These are phyloP conservation scores for Ensete ventricosum DNA, from an alignment of 176 grass and related monocot species.

Conservation along the genomic window DNA sequence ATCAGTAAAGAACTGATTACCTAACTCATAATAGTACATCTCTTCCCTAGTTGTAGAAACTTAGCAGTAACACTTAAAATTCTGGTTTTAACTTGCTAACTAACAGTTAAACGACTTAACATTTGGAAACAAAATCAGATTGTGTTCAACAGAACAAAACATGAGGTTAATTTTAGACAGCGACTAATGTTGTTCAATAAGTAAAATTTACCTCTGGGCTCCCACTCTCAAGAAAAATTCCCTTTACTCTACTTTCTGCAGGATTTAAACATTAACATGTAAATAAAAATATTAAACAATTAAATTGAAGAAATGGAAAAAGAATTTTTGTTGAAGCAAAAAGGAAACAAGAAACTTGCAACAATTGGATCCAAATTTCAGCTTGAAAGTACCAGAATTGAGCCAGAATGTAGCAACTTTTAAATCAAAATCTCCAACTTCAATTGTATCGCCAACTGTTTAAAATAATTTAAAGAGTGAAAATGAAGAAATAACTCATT, in stretches of 20 bases:
- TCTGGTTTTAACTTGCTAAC: neutral
- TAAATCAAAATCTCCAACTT: slow-evolving; percentile 80
- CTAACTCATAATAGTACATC: too few relatives aligned
- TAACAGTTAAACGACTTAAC: neutral
- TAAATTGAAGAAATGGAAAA: slow-evolving; percentile 4
- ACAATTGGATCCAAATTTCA: slow-evolving; percentile 5
- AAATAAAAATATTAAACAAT: neutral
- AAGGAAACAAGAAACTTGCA: neutral
- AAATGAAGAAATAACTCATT: slow-evolving; percentile 1
- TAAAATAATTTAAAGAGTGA: slow-evolving; percentile 19
- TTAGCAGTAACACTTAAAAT: too few relatives aligned
- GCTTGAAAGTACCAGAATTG: slow-evolving; percentile 51
- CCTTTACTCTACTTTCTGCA: slow-evolving; percentile 81
- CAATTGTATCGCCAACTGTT: slow-evolving; percentile 81
- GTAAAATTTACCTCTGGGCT: slow-evolving; percentile 55
- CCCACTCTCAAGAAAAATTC: slow-evolving; percentile 97
- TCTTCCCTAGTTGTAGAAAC: too few relatives aligned
- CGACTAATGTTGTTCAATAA: neutral
- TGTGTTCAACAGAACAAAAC: neutral
- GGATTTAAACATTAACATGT: slow-evolving; percentile 4
- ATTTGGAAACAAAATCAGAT: neutral
- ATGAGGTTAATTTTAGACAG: neutral
- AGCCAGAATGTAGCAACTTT: slow-evolving; percentile 87
- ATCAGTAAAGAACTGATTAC: too few relatives aligned
- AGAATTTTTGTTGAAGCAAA: slow-evolving; percentile 4